Evolutionary conservation across 768 basidiomycete genomes (phyloP).

Genomic region (Lenzites betulinus): DNA sequence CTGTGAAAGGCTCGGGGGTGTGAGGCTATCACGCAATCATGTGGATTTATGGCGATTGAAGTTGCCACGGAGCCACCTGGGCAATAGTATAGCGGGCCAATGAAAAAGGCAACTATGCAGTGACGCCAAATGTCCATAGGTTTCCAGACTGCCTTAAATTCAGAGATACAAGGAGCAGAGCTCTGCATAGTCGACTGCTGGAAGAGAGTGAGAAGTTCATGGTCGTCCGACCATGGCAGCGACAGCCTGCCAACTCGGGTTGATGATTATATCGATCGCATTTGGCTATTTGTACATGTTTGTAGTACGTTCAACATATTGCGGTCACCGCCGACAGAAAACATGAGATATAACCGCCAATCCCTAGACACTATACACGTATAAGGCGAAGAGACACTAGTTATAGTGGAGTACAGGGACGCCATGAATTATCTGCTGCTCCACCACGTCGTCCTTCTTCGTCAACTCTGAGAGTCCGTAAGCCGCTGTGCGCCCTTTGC

Average conservation of each 20-base stretch:
- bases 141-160: no score
- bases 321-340: not conserved
- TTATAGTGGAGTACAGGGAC: constrained; percentile 38
- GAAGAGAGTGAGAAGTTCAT: no score
- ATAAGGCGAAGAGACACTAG: constrained; percentile 19
- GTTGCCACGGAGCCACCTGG: not conserved
- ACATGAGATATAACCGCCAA: no score
- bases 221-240: no score
- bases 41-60: constrained; percentile 5
- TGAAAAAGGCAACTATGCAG: no score
- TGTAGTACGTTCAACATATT: constrained; percentile 4
- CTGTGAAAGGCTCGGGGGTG: not conserved
- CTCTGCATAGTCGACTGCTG: no score
- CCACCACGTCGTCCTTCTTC: constrained; percentile 31
- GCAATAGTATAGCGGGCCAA: no score
- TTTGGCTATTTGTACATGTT: not conserved
- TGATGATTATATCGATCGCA: not conserved
- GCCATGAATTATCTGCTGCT: constrained; percentile 37
- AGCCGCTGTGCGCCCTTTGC: constrained; percentile 30
- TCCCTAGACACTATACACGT: no score
- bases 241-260: no score
- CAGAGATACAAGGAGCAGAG: no score
- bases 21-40: constrained; percentile 16
- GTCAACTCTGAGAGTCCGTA: constrained; percentile 36
- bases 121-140: no score